Evolutionary conservation across 2,329 filamentous ascomycete species (phyloP), one percentile per base, ranked within the genome.

Genomic region (Hymenoscyphus linearis): DNA sequence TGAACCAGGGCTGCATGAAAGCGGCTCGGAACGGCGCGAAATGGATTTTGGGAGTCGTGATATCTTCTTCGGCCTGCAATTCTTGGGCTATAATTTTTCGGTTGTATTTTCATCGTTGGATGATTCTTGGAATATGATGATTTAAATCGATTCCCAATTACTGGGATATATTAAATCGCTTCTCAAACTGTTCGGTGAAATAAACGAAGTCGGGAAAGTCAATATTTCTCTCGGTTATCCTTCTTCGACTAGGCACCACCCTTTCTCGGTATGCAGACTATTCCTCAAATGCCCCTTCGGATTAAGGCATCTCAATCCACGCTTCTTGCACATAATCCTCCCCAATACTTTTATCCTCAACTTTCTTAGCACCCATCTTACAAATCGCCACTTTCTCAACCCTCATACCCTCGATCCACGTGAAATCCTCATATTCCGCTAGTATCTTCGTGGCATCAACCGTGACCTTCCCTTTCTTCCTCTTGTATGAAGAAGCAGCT

Each of bases 301-400:
- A 31, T 64, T 53, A 64, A 58, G 66, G 65, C 57, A 72, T 62
- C 7, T 63, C 61, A 22, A 70, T 62, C 56, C 67, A 60, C 22
- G 64, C 68, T 52, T 69, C 71, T 12, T 68, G 67, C 14, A 64
- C 65, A 67, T 73, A 73, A 35, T 64, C 66, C 60, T 71, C 67
- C 14, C 68, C 63, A 18, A 57, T 7, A 18, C 40, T 37, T 31
- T 64, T 69, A 55, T 64, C 63, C 40, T 62, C 65, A 26, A 57
- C 50, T 55, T 61, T 85, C 78, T 86, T 89, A 10, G 91, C 91
- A 0, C 93, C 91, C 93, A 97, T 96, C 71, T 85, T 86, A 72
- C 91, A 97, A 40, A 97, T 86, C 55, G 87, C 86, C 47, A 97
- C 76, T 62, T 79, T 83, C 60, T 91, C 85, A n/a, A 96, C 72